A percentile compares a stretch with the other conserved stretches of the same genome.
phyloP scores from a whole-genome alignment of 1,284 basidiomycete species.

The Sanghuangporus baumii region DNA sequence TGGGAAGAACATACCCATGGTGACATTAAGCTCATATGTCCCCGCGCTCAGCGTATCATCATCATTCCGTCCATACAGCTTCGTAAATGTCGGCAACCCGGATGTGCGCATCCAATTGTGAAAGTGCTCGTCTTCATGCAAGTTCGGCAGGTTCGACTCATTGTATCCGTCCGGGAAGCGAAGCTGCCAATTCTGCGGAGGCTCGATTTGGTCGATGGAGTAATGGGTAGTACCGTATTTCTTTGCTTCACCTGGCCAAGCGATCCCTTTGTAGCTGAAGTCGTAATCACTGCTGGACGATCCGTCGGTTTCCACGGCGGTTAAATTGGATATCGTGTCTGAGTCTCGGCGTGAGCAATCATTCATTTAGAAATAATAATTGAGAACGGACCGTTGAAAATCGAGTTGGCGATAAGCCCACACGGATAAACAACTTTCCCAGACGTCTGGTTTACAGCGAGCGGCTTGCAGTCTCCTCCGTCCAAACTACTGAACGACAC shows the following conservation, averaged over 20 bases:
- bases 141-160: conserved; percentile 59
- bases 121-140: conserved; percentile 86
- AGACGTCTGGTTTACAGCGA: conserved; percentile 47
- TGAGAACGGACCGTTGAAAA: conserved; percentile 80
- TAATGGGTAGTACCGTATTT: conserved; percentile 75
- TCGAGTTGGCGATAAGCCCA: conserved; percentile 95
- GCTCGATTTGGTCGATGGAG: conserved; percentile 60
- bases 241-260: conserved; percentile 91
- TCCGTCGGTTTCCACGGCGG: conserved; percentile 38
- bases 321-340: conserved; percentile 78
- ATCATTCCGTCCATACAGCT: conserved; percentile 92
- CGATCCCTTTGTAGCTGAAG: conserved; percentile 81
- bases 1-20: conserved; percentile 63
- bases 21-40: conserved; percentile 71
- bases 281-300: conserved; percentile 49
- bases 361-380: not conserved
- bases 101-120: conserved; percentile 99
- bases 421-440: conserved; percentile 83
- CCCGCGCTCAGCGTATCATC: conserved; percentile 67
- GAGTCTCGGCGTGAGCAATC: not conserved
- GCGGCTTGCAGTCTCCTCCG: conserved; percentile 85
- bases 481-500: conserved; percentile 51
- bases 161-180: conserved; percentile 78
- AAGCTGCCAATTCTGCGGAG: conserved; percentile 87
- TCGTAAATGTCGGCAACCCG: conserved; percentile 94